Conservation (phyloP, 2,329 filamentous ascomycete genomes). For the Clonostachys solani region DNA sequence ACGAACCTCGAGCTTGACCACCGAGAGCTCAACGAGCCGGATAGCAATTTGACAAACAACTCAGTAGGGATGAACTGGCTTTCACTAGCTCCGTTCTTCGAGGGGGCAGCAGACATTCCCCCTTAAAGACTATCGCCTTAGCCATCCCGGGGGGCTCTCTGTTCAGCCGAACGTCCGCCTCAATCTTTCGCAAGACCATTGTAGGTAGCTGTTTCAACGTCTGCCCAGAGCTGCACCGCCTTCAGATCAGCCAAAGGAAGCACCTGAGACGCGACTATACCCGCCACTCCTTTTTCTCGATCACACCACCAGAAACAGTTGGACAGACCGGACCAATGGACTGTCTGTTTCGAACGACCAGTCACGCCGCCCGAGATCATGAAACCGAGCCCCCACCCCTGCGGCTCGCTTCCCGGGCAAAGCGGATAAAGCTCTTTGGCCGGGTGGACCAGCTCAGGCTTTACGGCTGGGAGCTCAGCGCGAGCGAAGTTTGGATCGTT, state of each 20-base stretch:
- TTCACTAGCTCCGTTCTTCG: too few relatives aligned
- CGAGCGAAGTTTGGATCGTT: constrained; percentile 42
- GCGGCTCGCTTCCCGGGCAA: constrained; percentile 32
- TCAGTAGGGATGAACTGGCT: too few relatives aligned
- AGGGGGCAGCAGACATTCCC: too few relatives aligned
- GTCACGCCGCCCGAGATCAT: constrained; percentile 39
- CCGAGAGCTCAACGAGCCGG: too few relatives aligned
- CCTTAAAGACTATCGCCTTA: too few relatives aligned
- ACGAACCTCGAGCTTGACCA: too few relatives aligned
- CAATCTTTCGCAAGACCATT: constrained; percentile 3
- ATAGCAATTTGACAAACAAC: too few relatives aligned
- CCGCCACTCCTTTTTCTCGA: constrained; percentile 47
- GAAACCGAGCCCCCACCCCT: constrained; percentile 56
- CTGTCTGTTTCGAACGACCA: constrained; percentile 40
- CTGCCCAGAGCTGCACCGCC: constrained; percentile 23
- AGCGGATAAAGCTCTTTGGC: constrained; percentile 41
- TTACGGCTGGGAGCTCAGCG: constrained; percentile 28
- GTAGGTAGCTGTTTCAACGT: constrained; percentile 22
- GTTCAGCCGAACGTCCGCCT: not conserved
- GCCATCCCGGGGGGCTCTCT: too few relatives aligned
- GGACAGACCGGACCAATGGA: constrained; percentile 48
- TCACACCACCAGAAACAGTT: constrained; percentile 57
- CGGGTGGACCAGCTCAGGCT: constrained; percentile 33
- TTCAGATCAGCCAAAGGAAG: constrained; percentile 32
- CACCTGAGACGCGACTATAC: constrained; percentile 37